Percentiles rank a stretch among this genome's conserved stretches.
Conservation (phyloP, 75 land plant species). For the Cunninghamia lanceolata region DNA sequence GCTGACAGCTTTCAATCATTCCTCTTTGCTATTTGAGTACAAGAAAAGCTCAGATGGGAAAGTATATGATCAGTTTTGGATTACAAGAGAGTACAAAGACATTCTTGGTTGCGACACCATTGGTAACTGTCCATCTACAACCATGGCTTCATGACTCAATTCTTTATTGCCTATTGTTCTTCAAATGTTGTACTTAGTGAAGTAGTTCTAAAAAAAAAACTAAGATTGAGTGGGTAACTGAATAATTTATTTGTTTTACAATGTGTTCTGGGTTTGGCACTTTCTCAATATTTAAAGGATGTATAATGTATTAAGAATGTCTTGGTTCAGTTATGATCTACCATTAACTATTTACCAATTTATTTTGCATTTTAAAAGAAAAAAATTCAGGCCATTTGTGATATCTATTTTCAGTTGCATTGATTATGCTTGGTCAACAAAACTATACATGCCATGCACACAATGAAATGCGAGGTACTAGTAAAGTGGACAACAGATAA, state of each 20-base stretch:
- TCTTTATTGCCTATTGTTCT: not conserved
- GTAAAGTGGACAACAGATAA: not conserved
- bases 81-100: conserved; percentile 77
- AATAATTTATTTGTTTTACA: not conserved
- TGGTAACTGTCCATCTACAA: conserved; percentile 64
- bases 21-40: conserved; percentile 87
- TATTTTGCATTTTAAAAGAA: not conserved
- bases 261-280: not conserved
- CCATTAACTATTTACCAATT: not conserved
- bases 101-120: conserved; percentile 69
- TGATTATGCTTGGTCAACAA: not conserved
- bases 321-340: not conserved
- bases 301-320: not conserved
- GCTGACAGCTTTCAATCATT: conserved; percentile 88
- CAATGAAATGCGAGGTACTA: not conserved
- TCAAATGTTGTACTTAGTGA: not conserved
- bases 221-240: not conserved
- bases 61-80: conserved; percentile 85
- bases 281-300: not conserved
- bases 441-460: not conserved
- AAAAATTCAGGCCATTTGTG: not conserved
- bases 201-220: not conserved
- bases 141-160: conserved; percentile 52
- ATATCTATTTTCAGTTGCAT: not conserved
- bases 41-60: conserved; percentile 78